These are phyloP conservation scores for Diaporthe humulicola DNA, from an alignment of 2,329 filamentous ascomycete species.

Conservation along the genomic window DNA sequence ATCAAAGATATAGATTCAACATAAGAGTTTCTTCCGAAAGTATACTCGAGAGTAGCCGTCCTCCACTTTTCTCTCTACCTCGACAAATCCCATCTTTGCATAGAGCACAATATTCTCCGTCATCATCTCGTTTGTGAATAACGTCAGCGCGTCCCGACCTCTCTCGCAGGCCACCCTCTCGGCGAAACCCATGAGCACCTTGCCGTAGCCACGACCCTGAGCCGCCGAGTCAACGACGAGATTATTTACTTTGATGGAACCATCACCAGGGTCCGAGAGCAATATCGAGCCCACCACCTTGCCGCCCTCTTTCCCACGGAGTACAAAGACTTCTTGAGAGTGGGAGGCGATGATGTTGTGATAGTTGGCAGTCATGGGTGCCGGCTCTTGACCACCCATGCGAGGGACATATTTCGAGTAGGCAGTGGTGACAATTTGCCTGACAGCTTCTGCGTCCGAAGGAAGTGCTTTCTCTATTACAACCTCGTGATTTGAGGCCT, in stretches of 20 bases:
- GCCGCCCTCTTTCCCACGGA: constrained; percentile 34
- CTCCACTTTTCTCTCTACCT: constrained; percentile 48
- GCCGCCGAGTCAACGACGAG: constrained; percentile 42
- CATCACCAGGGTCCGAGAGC: constrained; percentile 32
- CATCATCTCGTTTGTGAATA: constrained; percentile 45
- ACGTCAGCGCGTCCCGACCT: constrained; percentile 36
- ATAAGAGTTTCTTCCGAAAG: constrained; percentile 46
- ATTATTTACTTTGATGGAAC: constrained; percentile 42
- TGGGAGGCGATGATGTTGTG: constrained; percentile 42
- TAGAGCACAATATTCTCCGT: constrained; percentile 43
- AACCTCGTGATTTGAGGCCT: neutral
- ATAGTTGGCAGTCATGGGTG: constrained; percentile 54
- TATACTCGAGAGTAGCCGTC: constrained; percentile 52
- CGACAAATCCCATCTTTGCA: constrained; percentile 47
- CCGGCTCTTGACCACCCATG: constrained; percentile 52
- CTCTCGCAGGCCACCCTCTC: constrained; percentile 37
- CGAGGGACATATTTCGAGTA: constrained; percentile 52
- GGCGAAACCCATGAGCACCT: constrained; percentile 43
- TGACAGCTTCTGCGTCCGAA: constrained; percentile 47
- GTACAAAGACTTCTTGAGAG: constrained; percentile 44
- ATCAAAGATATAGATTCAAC: neutral
- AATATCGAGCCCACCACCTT: constrained; percentile 49
- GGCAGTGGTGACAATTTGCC: constrained; percentile 48
- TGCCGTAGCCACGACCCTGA: constrained; percentile 43
- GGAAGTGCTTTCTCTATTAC: neutral